These are phyloP conservation scores for Naegleria fowleri DNA, from an alignment of 208 protist genomes.

Conservation along the genomic window DNA sequence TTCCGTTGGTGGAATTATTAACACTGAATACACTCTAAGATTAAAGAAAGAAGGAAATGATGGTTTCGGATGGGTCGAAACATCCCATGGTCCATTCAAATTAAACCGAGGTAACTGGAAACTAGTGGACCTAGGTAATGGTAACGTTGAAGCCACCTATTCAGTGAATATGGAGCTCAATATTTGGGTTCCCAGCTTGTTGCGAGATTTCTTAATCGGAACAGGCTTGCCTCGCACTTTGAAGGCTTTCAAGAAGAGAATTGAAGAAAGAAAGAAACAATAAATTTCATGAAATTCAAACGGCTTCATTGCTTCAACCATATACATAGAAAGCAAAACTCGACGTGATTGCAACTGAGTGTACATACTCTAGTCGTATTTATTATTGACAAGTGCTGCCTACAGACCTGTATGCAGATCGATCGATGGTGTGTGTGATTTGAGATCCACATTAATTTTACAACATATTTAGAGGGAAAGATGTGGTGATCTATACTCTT, in stretches of 20 bases:
- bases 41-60: neutral
- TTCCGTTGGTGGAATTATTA: neutral
- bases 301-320: too few species aligned
- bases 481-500: neutral
- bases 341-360: neutral
- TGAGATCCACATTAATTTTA: too few species aligned
- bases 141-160: neutral
- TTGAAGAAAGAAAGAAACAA: neutral
- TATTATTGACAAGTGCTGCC: too few species aligned
- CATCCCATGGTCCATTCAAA: neutral
- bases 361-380: too few species aligned
- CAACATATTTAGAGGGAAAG: too few species aligned
- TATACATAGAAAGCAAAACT: too few species aligned
- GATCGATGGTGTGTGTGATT: too few species aligned
- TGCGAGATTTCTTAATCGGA: neutral
- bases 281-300: neutral
- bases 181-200: neutral
- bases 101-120: neutral
- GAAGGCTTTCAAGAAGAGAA: conserved; percentile 24
- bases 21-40: neutral
- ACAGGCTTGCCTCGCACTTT: neutral
- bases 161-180: neutral
- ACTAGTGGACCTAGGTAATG: neutral
- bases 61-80: neutral
- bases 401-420: too few species aligned